Conservation (phyloP, 768 basidiomycete genomes). For the Steccherinum ochraceum region DNA sequence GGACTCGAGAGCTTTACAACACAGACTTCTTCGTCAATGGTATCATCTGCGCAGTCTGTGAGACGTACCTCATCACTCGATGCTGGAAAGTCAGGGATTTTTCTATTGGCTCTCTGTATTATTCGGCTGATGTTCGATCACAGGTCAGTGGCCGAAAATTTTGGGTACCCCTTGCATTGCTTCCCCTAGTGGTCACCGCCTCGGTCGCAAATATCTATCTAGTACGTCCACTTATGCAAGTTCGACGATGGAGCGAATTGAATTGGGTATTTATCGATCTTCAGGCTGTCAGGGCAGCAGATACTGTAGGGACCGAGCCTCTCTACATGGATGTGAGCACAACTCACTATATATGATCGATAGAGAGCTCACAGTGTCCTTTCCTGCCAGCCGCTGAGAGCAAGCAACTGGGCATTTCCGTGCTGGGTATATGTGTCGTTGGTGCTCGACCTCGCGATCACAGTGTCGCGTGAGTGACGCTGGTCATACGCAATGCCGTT, state of each 20-base stretch:
- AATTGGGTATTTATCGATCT: background rate
- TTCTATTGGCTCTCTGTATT: background rate
- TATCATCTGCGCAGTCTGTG: conserved; percentile 38
- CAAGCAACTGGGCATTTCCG: conserved; percentile 14
- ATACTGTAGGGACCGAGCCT: conserved; percentile 3
- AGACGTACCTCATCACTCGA: conserved; percentile 41
- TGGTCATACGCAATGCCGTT: background rate
- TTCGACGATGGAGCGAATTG: background rate
- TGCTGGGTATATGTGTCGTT: conserved; percentile 10
- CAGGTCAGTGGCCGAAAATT: conserved; percentile 36
- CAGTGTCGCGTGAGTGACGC: conserved; percentile 29
- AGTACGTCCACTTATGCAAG: conserved; percentile 14
- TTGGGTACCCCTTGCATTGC: conserved; percentile 32
- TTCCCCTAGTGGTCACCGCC: conserved; percentile 26
- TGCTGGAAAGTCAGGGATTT: conserved; percentile 41
- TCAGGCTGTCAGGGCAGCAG: conserved; percentile 9
- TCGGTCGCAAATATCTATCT: conserved; percentile 35
- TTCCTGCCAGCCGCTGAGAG: conserved; percentile 9
- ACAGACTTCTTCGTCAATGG: conserved; percentile 44
- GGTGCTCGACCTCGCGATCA: conserved; percentile 37
- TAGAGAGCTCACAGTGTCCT: too few relatives aligned
- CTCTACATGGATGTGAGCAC: conserved; percentile 9
- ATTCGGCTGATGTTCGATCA: background rate
- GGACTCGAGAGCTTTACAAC: conserved; percentile 36
- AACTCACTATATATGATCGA: too few relatives aligned